Conservation (phyloP, 495 filamentous ascomycete genomes). For the Neurospora cerealis region DNA sequence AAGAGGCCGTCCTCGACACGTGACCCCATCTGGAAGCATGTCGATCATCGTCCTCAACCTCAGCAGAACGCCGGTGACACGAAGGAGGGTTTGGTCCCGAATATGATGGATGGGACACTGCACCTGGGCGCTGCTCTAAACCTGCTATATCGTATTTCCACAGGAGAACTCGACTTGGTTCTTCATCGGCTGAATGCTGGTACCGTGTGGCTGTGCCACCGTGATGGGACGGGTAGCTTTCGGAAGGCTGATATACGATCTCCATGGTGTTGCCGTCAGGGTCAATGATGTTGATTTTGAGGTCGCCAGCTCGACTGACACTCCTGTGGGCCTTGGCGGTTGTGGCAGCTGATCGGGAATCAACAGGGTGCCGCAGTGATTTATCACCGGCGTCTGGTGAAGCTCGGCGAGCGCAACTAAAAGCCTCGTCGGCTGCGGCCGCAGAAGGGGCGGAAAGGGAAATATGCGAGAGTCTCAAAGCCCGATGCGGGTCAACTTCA, state of each 20-base stretch:
- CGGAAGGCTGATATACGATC: constrained; percentile 28
- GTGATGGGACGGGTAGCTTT: constrained; percentile 21
- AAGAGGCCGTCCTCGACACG: constrained; percentile 9
- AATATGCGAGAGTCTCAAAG: constrained; percentile 26
- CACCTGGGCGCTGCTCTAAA: constrained; percentile 5
- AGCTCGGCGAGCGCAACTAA: constrained; percentile 30
- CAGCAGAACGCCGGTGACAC: not conserved
- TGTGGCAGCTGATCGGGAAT: constrained; percentile 7
- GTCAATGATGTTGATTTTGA: constrained; percentile 30
- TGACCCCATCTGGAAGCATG: not conserved
- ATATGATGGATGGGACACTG: not conserved
- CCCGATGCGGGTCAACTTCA: constrained; percentile 17
- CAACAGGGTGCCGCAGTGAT: constrained; percentile 10
- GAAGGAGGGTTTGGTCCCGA: not conserved
- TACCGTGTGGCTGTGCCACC: constrained; percentile 23
- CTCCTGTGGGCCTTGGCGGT: constrained; percentile 11
- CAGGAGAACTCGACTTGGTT: constrained; percentile 36
- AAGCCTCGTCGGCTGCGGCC: constrained; percentile 32
- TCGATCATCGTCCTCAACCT: not conserved
- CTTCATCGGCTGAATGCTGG: constrained; percentile 27
- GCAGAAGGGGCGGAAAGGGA: constrained; percentile 31
- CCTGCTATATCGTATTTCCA: constrained; percentile 40
- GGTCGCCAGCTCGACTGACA: constrained; percentile 17
- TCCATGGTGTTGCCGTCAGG: constrained; percentile 45
- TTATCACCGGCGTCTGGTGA: constrained; percentile 21